Evolutionary conservation across 108 stramenopile species (phyloP).

Genomic region (Nitzschia sp.): DNA sequence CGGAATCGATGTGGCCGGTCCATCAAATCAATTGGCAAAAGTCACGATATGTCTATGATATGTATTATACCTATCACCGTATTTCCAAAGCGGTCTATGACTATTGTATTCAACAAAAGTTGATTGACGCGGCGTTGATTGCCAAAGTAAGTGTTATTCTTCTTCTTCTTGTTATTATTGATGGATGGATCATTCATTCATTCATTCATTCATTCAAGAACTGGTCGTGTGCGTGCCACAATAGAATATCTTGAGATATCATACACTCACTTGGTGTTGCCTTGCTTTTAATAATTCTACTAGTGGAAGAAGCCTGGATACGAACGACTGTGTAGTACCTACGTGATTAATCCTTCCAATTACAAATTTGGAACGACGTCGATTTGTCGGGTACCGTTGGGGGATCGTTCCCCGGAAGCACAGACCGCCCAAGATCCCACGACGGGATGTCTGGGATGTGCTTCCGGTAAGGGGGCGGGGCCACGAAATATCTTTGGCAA

Average conservation of each 20-base stretch:
- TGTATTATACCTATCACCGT: constrained; percentile 95
- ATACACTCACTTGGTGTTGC: no score
- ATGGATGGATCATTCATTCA: no score
- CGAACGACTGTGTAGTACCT: constrained; percentile 97
- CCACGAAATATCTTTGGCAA: constrained; percentile 99
- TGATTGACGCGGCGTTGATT: constrained; percentile 96
- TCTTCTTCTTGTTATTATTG: no score
- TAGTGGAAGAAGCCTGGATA: constrained; percentile 99
- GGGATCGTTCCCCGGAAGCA: constrained; percentile 71
- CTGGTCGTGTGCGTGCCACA: no score
- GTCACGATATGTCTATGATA: constrained; percentile 97
- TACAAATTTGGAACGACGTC: constrained; percentile 98
- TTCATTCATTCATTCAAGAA: no score
- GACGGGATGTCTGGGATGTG: constrained; percentile 98
- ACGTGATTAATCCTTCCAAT: constrained; percentile 98
- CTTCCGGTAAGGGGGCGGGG: constrained; percentile 87
- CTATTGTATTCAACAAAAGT: constrained; percentile 95
- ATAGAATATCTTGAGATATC: no score
- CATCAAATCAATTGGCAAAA: constrained; percentile 99
- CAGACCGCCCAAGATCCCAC: constrained; percentile 83
- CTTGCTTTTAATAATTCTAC: no score
- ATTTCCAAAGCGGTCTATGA: constrained; percentile 93
- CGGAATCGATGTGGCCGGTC: constrained; percentile 98
- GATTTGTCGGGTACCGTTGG: constrained; percentile 93
- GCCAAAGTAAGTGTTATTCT: constrained; percentile 72